These are phyloP conservation scores for Colletotrichum sp. DNA, from an alignment of 2,329 filamentous ascomycete species.

Conservation along the genomic window DNA sequence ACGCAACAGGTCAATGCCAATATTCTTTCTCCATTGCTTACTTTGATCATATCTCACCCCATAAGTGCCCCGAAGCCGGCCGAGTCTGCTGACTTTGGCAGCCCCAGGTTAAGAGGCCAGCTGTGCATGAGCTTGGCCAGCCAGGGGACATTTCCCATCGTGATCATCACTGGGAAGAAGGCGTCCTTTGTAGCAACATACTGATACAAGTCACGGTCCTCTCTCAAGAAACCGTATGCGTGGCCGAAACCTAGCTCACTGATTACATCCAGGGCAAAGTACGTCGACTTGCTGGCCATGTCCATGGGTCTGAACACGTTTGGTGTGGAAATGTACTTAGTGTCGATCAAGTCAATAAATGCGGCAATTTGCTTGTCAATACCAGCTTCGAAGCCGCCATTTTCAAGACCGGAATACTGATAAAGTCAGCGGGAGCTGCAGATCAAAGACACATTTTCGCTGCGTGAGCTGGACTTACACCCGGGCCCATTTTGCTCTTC, in stretches of 20 bases:
- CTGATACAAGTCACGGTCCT: conserved; percentile 27
- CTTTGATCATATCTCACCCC: conserved; percentile 20
- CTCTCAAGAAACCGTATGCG: conserved; percentile 30
- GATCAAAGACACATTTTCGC: background rate
- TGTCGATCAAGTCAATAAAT: conserved; percentile 16
- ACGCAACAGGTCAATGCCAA: accelerated
- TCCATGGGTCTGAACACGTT: conserved; percentile 16
- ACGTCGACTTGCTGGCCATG: conserved; percentile 16
- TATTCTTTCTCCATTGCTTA: accelerated
- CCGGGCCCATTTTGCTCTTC: conserved; percentile 53
- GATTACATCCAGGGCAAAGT: conserved; percentile 29
- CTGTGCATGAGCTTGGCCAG: conserved; percentile 27
- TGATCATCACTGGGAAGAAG: conserved; percentile 20
- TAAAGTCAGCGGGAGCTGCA: background rate
- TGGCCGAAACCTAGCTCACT: conserved; percentile 30
- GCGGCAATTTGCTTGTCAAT: conserved; percentile 9
- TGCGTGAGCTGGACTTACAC: conserved; percentile 28
- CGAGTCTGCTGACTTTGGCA: conserved; percentile 30
- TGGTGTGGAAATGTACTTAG: conserved; percentile 18
- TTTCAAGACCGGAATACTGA: conserved; percentile 20
- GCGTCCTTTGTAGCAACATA: conserved; percentile 24
- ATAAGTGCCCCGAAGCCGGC: conserved; percentile 38
- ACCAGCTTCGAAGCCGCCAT: conserved; percentile 14
- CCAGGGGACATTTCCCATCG: conserved; percentile 28
- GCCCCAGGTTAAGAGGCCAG: conserved; percentile 18